Evolutionary conservation across 2,329 filamentous ascomycete genomes (phyloP).

Genomic region (Diaporthe australafricana): DNA sequence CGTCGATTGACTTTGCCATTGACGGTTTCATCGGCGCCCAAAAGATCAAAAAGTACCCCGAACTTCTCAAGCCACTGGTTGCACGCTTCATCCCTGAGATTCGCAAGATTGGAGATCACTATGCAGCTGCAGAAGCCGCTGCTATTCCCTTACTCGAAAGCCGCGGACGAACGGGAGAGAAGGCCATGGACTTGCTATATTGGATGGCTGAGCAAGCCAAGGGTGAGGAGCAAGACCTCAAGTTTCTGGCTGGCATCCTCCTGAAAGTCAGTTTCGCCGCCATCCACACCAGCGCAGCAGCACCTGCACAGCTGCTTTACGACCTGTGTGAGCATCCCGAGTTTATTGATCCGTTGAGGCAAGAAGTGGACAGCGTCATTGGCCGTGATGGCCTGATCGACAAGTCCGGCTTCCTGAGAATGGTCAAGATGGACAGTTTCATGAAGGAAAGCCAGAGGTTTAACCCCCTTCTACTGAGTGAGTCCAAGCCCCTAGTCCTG

Average conservation of each 20-base stretch:
- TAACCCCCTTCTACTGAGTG: constrained; percentile 45
- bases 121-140: constrained; percentile 40
- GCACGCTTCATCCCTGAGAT: constrained; percentile 43
- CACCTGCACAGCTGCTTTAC: constrained; percentile 61
- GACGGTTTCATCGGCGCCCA: constrained; percentile 46
- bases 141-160: constrained; percentile 43
- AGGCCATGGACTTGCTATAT: constrained; percentile 41
- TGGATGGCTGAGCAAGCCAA: constrained; percentile 41
- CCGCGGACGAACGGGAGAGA: constrained; percentile 28
- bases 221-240: constrained; percentile 17
- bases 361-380: constrained; percentile 58
- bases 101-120: constrained; percentile 43
- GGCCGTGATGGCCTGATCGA: constrained; percentile 44
- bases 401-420: constrained; percentile 42
- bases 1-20: constrained; percentile 45
- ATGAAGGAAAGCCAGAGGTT: constrained; percentile 48
- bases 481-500: constrained; percentile 36
- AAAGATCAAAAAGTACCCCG: constrained; percentile 36
- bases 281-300: constrained; percentile 62
- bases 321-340: constrained; percentile 63
- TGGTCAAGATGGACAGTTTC: constrained; percentile 48
- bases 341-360: constrained; percentile 59
- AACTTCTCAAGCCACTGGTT: constrained; percentile 43
- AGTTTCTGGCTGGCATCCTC: constrained; percentile 50
- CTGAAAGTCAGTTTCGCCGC: constrained; percentile 59